These are phyloP conservation scores for Podaxis rugospora DNA, from an alignment of 768 basidiomycete species.

Conservation along the genomic window DNA sequence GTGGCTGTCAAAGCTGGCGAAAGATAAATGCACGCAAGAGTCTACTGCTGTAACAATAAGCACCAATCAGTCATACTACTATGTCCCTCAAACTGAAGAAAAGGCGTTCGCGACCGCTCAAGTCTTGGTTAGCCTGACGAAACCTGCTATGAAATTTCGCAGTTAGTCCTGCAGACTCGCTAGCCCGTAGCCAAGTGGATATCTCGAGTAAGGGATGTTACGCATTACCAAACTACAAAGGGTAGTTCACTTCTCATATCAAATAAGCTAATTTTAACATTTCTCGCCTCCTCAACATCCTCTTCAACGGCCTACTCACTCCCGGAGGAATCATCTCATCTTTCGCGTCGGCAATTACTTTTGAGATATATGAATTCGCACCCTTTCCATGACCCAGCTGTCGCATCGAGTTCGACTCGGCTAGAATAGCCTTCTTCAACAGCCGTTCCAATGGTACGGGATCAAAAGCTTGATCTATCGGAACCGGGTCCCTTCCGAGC, in stretches of 20 bases:
- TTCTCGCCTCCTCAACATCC: neutral
- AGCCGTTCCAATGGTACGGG: constrained; percentile 17
- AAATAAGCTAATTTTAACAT: neutral
- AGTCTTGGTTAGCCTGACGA: too few species aligned
- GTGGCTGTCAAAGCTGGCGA: too few species aligned
- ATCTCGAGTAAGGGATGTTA: too few species aligned
- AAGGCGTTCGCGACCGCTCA: too few species aligned
- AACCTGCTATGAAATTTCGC: too few species aligned
- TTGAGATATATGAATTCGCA: neutral
- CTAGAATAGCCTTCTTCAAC: constrained; percentile 16
- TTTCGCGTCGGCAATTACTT: neutral
- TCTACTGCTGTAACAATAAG: too few species aligned
- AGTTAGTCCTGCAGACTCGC: too few species aligned
- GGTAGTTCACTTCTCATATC: neutral
- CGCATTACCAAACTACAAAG: too few species aligned
- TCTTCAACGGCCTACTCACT: neutral
- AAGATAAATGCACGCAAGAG: too few species aligned
- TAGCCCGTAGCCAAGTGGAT: too few species aligned
- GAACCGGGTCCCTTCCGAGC: constrained; percentile 13
- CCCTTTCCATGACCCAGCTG: neutral
- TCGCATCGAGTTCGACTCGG: neutral
- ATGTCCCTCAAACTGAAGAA: too few species aligned
- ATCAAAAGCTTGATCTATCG: constrained; percentile 13
- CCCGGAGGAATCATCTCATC: neutral
- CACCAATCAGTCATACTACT: too few species aligned